phyloP scores from a whole-genome alignment of 441 rosid genomes.

The Dalechampia spathulata region DNA sequence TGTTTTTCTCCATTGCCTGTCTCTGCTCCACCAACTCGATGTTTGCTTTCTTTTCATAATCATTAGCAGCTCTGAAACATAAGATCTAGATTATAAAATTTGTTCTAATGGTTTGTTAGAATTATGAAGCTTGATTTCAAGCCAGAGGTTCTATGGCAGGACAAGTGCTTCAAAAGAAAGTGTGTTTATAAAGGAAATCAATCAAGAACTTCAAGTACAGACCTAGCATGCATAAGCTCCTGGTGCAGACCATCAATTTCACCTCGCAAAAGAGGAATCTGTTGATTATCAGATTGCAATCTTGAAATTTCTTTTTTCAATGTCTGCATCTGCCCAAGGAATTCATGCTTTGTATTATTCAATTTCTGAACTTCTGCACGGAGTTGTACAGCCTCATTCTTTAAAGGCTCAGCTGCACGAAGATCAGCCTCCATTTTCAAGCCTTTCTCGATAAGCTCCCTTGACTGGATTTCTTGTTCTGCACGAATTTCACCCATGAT shows the following conservation, averaged over 20 bases:
- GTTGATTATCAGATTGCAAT: slow-evolving; percentile 72
- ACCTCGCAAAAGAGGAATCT: slow-evolving; percentile 56
- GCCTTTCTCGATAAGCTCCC: slow-evolving; percentile 79
- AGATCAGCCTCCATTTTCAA: slow-evolving; percentile 84
- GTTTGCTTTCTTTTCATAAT: slow-evolving; percentile 91
- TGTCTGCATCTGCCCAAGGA: slow-evolving; percentile 63
- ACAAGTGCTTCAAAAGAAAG: neutral
- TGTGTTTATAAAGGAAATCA: neutral
- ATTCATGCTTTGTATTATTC: slow-evolving; percentile 60
- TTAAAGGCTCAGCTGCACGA: slow-evolving; percentile 75
- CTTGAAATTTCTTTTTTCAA: slow-evolving; percentile 61
- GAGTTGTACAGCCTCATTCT: slow-evolving; percentile 60
- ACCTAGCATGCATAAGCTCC: slow-evolving; percentile 95
- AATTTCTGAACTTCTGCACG: slow-evolving; percentile 74
- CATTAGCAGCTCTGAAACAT: slow-evolving; percentile 62
- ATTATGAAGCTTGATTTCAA: neutral
- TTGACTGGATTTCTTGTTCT: slow-evolving; percentile 58
- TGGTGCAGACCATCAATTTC: slow-evolving; percentile 75
- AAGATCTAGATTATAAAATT: slow-evolving; percentile 6
- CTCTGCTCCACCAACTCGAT: slow-evolving; percentile 89
- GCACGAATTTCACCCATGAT: slow-evolving; percentile 54
- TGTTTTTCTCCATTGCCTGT: slow-evolving; percentile 86
- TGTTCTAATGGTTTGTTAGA: neutral
- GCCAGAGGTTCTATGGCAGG: neutral
- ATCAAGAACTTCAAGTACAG: slow-evolving; percentile 13